phyloP scores from a whole-genome alignment of 768 basidiomycete genomes.

The Agrocybe pediades region DNA sequence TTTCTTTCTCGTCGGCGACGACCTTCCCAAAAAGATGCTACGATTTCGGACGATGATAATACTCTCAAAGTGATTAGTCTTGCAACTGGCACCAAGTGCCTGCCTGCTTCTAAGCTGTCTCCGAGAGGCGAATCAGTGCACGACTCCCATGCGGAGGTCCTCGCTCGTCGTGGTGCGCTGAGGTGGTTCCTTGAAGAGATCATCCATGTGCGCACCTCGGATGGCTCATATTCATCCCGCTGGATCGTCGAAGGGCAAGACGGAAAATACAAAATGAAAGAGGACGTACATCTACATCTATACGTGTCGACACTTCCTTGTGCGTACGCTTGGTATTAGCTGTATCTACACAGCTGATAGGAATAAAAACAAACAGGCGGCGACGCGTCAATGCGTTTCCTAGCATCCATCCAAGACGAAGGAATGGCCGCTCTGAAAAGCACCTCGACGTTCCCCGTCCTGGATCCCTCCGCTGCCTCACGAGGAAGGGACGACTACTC shows the following conservation, averaged over 20 bases:
- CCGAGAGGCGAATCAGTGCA: constrained; percentile 76
- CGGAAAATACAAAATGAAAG: constrained; percentile 46
- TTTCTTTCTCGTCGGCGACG: constrained; percentile 27
- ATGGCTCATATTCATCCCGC: constrained; percentile 33
- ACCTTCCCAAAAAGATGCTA: background rate
- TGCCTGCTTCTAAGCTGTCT: constrained; percentile 65
- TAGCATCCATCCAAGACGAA: constrained; percentile 75
- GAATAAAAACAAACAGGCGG: constrained; percentile 62
- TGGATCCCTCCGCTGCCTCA: constrained; percentile 43
- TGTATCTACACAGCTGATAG: background rate
- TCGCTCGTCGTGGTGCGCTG: constrained; percentile 79
- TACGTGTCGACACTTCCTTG: constrained; percentile 70
- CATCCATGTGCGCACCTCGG: constrained; percentile 28
- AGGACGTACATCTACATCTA: constrained; percentile 55
- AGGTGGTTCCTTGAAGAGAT: constrained; percentile 84
- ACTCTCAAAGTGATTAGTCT: constrained; percentile 64
- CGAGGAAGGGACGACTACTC: constrained; percentile 84
- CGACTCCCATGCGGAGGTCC: constrained; percentile 90
- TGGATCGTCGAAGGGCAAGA: constrained; percentile 47
- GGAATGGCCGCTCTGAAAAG: constrained; percentile 73
- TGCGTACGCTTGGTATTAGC: constrained; percentile 27
- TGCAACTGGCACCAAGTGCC: constrained; percentile 85
- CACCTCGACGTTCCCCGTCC: constrained; percentile 32
- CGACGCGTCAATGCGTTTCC: constrained; percentile 82
- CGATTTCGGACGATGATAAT: background rate